Base-by-base conservation (phyloP, 1,284 basidiomycete species). In the Moniliophthora roreri region DNA sequence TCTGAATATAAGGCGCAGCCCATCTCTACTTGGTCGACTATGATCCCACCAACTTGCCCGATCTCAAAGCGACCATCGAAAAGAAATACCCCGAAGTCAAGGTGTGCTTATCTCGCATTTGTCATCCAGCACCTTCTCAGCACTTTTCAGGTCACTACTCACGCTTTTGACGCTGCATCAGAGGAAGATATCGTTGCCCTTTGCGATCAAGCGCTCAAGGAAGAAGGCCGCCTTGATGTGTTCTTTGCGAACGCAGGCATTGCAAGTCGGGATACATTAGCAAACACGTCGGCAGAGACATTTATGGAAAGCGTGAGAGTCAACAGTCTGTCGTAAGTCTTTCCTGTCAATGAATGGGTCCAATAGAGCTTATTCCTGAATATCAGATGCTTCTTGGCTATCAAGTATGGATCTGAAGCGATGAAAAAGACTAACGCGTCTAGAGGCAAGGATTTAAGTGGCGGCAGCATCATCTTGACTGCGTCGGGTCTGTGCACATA, bases 401-500 rank as follows among this genome's bases (percentile, higher is more conserved):
- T 95, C 60, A 96, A 96, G 64, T 74, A 95, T 67, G 95, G 82
- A 4, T 90, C 91, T 0, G 75, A 74, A 23, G 92, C 91, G 2
- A 95, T 98, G 93, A 70, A 78, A 59, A 77, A 82, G 62, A 72
- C 80, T 1, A 84, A 87, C 59, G 62, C 80, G 4, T 80, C 81
- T 8, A 76, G 78, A 54, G 88, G 86, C 21, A 93, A 93, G 67
- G 74, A 78, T 2, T 63, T 78, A 45, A 79, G 85, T 24, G 79
- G 87, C 8, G 95, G 94, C 10, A 92, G 90, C 61, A 93, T 98
- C 61, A 87, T 97, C 58, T 69, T 97, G 66, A 97, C 95, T 9
- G 92, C 95, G 3, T 95, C 93, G 6, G 75, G 91, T 89, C 60
- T 42, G 80, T 69, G 48, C 44, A 32, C n/a, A 26, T 15, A n/a